Evolutionary conservation across 306 rosid genomes (phyloP).

Genomic region (Inga oerstediana): DNA sequence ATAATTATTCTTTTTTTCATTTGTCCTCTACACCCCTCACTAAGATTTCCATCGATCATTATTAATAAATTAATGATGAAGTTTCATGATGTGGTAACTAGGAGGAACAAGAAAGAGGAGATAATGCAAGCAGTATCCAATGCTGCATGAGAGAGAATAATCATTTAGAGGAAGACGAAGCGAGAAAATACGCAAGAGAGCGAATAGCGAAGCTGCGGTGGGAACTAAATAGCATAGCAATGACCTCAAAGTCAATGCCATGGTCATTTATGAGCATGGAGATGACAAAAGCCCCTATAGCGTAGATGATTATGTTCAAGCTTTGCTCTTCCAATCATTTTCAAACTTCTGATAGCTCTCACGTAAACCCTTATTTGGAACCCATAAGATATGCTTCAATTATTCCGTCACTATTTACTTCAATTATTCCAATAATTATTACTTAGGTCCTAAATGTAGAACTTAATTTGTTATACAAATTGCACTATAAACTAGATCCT

Average conservation of each 20-base stretch:
- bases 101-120: slow-evolving; percentile 52
- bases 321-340: slow-evolving; percentile 34
- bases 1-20: not conserved
- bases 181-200: slow-evolving; percentile 33
- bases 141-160: slow-evolving; percentile 36
- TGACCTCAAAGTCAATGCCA: slow-evolving; percentile 19
- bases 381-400: too few species aligned
- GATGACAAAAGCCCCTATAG: slow-evolving; percentile 40
- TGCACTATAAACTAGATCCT: too few species aligned
- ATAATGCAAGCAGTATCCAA: slow-evolving; percentile 42
- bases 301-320: slow-evolving; percentile 46
- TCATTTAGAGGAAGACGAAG: slow-evolving; percentile 34
- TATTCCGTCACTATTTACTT: too few species aligned
- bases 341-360: not conserved
- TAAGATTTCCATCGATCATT: not conserved
- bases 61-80: not conserved
- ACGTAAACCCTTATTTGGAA: not conserved
- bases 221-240: slow-evolving; percentile 40
- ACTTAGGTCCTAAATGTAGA: too few species aligned
- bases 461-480: too few species aligned
- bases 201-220: slow-evolving; percentile 38
- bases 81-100: not conserved
- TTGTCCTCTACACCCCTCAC: too few species aligned
- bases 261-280: slow-evolving; percentile 47
- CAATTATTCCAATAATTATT: too few species aligned